These are phyloP conservation scores for Suillus subalutaceus DNA, from an alignment of 768 basidiomycete genomes.

Conservation along the genomic window DNA sequence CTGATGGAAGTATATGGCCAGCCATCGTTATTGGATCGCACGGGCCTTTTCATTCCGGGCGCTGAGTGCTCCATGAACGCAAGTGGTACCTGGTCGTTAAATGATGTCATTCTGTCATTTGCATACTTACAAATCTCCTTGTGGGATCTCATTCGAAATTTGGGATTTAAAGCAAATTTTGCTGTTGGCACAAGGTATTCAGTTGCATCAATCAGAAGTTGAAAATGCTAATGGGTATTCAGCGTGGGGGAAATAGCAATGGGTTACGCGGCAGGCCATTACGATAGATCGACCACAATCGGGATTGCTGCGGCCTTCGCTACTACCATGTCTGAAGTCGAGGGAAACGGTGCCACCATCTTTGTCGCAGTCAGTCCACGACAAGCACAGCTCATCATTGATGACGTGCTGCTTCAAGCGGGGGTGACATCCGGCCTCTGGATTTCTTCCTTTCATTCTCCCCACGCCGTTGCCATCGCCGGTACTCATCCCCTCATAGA, in stretches of 20 bases:
- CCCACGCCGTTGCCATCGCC: slow-evolving; percentile 39
- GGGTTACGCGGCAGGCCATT: slow-evolving; percentile 40
- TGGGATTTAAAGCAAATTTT: slow-evolving; percentile 36
- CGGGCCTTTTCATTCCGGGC: slow-evolving; percentile 36
- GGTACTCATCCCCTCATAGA: slow-evolving; percentile 35
- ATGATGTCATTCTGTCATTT: slow-evolving; percentile 36
- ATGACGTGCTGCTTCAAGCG: slow-evolving; percentile 32
- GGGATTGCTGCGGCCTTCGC: slow-evolving; percentile 40
- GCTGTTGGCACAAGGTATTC: slow-evolving; percentile 38
- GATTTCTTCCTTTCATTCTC: slow-evolving; percentile 40
- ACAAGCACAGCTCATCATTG: slow-evolving; percentile 35
- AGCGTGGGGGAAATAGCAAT: slow-evolving; percentile 39
- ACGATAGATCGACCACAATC: slow-evolving; percentile 36
- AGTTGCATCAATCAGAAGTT: background rate
- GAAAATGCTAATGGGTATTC: slow-evolving; percentile 12
- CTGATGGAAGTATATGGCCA: slow-evolving; percentile 30
- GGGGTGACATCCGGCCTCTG: slow-evolving; percentile 32
- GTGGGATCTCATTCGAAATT: slow-evolving; percentile 34
- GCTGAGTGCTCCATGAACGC: slow-evolving; percentile 23
- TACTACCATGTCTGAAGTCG: slow-evolving; percentile 38
- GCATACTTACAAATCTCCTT: slow-evolving; percentile 37
- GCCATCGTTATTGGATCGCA: slow-evolving; percentile 35
- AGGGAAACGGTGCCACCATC: slow-evolving; percentile 39
- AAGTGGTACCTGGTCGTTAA: slow-evolving; percentile 35
- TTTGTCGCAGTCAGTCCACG: slow-evolving; percentile 37